Percentiles rank a stretch among this genome's conserved stretches.
These are phyloP conservation scores for Fusarium xyrophilum DNA, from an alignment of 2,329 filamentous ascomycete species.

Conservation along the genomic window DNA sequence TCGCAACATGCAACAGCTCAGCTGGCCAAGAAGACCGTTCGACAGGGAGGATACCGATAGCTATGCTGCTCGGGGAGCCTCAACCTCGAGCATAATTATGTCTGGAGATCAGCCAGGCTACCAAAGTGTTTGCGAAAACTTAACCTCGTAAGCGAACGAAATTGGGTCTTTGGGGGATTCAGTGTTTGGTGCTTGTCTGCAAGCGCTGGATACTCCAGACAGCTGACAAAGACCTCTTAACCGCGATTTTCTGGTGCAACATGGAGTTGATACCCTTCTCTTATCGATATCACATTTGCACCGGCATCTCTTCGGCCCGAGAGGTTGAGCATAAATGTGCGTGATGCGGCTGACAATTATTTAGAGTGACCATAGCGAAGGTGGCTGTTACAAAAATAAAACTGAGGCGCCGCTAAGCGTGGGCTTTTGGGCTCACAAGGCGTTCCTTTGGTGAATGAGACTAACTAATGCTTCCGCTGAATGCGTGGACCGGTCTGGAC, in stretches of 20 bases:
- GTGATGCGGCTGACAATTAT: neutral
- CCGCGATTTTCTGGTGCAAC: rapidly evolving
- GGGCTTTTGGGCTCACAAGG: neutral
- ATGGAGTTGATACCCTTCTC: neutral
- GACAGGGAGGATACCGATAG: neutral
- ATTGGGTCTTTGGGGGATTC: no score
- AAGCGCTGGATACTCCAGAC: no score
- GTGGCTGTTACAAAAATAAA: neutral
- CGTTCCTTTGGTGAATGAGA: constrained; percentile 16
- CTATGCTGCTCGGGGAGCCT: neutral
- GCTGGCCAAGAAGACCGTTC: neutral
- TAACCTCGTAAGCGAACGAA: no score
- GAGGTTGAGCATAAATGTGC: neutral
- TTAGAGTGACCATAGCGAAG: constrained; percentile 14
- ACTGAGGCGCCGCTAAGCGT: neutral
- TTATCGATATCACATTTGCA: no score
- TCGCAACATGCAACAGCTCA: neutral
- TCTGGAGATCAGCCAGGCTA: neutral
- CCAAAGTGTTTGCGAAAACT: rapidly evolving
- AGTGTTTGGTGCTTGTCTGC: neutral
- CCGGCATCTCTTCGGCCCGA: neutral
- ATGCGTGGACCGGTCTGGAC: constrained; percentile 33
- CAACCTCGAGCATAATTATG: rapidly evolving
- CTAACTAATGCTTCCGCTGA: constrained; percentile 33
- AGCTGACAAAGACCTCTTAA: no score